Evolutionary conservation across 140 eudicot genomes (phyloP), one percentile per base, ranked within the genome.

Genomic region (Oenanthe javanica): DNA sequence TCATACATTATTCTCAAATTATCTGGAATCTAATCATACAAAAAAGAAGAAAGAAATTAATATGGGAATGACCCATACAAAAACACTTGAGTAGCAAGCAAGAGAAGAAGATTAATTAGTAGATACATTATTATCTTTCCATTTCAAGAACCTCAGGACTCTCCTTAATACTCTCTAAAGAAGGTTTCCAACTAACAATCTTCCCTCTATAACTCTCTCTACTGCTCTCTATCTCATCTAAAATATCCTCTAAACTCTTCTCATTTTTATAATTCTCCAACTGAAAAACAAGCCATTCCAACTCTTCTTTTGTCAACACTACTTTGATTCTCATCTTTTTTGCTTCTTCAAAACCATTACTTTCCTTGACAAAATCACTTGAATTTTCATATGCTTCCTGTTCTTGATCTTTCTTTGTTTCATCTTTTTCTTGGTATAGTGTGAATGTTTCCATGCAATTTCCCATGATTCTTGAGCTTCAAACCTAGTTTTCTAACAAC

Each of bases 81-180:
- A 72, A 74, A 72, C 19, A 27, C 25, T 46, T 13, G 77, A 15
- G 10, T 45, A 46, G 11, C 25, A 73, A 46, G 16, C 15, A 9
- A 16, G 42, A 19, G 49, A 46, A 7, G 15, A 0, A n/a, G n/a
- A 73, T n/a, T 12, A 0, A 23, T 0, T 9, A 13, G 3, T 67
- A 67, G 43, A 45, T 42, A 76, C 75, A 82, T 86, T 72, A 82
- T 86, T 81, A 83, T 89, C 93, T 85, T 66, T 89, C 92, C 94
- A 91, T 89, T 42, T 86, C 83, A 83, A 70, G 79, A 69, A 82
- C 74, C 43, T 91, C 91, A 86, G 94, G 94, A 71, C 84, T 83
- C 86, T 91, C 97, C 84, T 77, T 84, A 59, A 91, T 91, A 79
- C 91, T 89, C 23, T 91, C 97, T 69, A 91, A 77, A 81, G 87